Conservation (phyloP, 179 eudicot species). For the Pouteria campechiana region DNA sequence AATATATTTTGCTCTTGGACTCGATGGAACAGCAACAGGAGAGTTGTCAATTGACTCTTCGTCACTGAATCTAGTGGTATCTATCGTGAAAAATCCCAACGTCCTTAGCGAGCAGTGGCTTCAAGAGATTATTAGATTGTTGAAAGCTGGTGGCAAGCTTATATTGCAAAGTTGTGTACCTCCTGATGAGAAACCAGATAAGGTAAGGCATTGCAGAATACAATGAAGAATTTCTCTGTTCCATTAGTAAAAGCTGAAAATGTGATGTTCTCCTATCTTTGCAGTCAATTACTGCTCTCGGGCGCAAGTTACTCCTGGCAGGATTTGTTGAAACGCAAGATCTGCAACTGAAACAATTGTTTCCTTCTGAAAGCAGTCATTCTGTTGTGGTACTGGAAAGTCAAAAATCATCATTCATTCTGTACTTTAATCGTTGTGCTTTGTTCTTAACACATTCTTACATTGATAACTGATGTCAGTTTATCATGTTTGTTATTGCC, state of each 20-base stretch:
- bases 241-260: not conserved
- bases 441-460: too few species aligned
- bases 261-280: not conserved
- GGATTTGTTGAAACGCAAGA: constrained; percentile 60
- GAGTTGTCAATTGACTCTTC: constrained; percentile 48
- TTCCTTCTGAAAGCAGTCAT: constrained; percentile 19
- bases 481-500: too few species aligned
- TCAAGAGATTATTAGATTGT: constrained; percentile 43
- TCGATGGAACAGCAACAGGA: constrained; percentile 28
- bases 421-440: too few species aligned
- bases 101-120: constrained; percentile 46
- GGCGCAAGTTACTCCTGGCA: constrained; percentile 60
- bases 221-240: too few species aligned
- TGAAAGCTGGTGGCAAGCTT: constrained; percentile 72
- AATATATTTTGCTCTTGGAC: too few species aligned
- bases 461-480: too few species aligned
- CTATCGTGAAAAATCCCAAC: constrained; percentile 32
- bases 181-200: too few species aligned
- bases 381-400: constrained; percentile 48
- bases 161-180: too few species aligned
- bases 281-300: constrained; percentile 47
- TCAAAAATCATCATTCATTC: too few species aligned
- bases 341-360: constrained; percentile 15
- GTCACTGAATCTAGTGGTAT: constrained; percentile 39
- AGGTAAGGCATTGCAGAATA: too few species aligned